These are phyloP conservation scores for Penicillium sp. DNA, from an alignment of 2,329 filamentous ascomycete species.

Conservation along the genomic window DNA sequence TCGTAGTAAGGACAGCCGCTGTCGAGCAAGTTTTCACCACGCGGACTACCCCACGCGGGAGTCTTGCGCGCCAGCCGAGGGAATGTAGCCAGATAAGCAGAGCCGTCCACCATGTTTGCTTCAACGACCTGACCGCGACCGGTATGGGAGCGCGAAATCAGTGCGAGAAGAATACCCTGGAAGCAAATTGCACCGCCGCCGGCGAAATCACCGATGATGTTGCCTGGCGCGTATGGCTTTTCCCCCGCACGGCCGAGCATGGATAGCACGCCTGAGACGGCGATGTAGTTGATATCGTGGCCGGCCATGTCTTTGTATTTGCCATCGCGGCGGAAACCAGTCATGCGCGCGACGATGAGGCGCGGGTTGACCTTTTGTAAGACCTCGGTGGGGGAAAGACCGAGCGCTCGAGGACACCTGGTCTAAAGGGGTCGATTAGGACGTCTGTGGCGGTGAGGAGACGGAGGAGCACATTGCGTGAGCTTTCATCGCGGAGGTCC, in stretches of 20 bases:
- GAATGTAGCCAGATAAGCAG: conserved; percentile 75
- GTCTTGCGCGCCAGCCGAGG: conserved; percentile 68
- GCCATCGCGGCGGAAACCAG: conserved; percentile 85
- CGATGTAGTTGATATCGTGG: conserved; percentile 96
- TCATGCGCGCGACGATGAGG: conserved; percentile 82
- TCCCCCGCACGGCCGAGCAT: conserved; percentile 71
- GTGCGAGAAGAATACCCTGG: conserved; percentile 77
- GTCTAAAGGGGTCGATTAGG: conserved; percentile 90
- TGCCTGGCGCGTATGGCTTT: conserved; percentile 76
- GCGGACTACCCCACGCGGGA: conserved; percentile 61
- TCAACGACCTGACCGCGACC: conserved; percentile 86
- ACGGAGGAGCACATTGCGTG: conserved; percentile 65
- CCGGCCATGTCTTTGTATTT: conserved; percentile 86
- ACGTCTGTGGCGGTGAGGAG: conserved; percentile 70
- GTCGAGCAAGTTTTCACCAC: conserved; percentile 80
- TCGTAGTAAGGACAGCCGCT: conserved; percentile 86
- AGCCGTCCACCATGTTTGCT: conserved; percentile 95
- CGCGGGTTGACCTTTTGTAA: conserved; percentile 70
- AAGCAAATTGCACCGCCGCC: conserved; percentile 83
- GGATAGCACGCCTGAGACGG: conserved; percentile 76
- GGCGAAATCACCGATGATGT: conserved; percentile 87
- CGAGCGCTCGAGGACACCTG: conserved; percentile 84
- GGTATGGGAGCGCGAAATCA: conserved; percentile 65
- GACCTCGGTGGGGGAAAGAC: conserved; percentile 68
- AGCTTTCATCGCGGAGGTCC: conserved; percentile 70